These are phyloP conservation scores for Senecio squalidus DNA, from an alignment of 140 eudicot genomes.

Conservation along the genomic window DNA sequence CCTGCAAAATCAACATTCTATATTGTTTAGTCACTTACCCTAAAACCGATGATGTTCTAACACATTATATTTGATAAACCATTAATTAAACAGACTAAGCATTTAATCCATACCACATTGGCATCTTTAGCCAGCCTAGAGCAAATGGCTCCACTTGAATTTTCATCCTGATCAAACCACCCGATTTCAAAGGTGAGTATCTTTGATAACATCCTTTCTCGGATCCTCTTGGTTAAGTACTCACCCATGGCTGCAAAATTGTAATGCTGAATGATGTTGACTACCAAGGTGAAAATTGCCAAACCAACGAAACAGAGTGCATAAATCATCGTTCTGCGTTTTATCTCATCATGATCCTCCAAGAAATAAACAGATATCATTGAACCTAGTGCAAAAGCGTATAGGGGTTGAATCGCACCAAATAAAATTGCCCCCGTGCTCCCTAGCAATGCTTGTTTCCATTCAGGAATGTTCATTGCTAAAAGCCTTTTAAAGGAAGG, in stretches of 20 bases:
- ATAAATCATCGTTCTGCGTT: constrained; percentile 43
- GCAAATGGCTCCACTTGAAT: constrained; percentile 66
- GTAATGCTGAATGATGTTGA: no score
- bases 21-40: no score
- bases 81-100: not conserved
- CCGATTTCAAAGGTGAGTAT: no score
- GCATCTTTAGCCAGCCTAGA: constrained; percentile 67
- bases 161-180: constrained; percentile 63
- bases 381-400: constrained; percentile 40
- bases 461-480: constrained; percentile 57
- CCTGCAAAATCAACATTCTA: constrained; percentile 38
- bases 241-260: constrained; percentile 83
- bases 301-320: constrained; percentile 40
- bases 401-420: constrained; percentile 60
- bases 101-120: constrained; percentile 51
- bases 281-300: constrained; percentile 39
- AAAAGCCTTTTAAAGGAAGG: constrained; percentile 50
- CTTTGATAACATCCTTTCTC: constrained; percentile 61
- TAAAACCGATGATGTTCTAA: no score
- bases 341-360: constrained; percentile 39
- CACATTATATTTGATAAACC: no score
- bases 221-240: constrained; percentile 56
- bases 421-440: constrained; percentile 34
- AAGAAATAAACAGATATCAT: constrained; percentile 54
- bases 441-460: constrained; percentile 45